Base-by-base conservation (phyloP, 345 rosid genomes). In the Gynandropsis gynandra region DNA sequence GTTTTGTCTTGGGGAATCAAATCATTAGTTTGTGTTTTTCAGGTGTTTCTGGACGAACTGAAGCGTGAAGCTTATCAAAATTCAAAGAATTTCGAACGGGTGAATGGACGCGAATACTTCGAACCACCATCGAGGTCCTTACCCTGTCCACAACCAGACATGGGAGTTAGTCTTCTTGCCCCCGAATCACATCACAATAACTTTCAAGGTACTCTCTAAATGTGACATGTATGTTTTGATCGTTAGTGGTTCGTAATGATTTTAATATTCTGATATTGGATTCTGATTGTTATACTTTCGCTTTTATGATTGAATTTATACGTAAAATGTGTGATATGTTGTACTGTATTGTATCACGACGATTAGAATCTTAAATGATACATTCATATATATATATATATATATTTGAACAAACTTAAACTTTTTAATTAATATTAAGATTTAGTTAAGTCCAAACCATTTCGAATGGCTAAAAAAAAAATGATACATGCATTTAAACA, bases 31-130 rank as follows among this genome's bases (percentile, higher is more conserved):
- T n/a, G n/a, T n/a, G 29, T 24, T 24, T 38, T 6, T 50, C 56
- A 81, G 80, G 59, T 13, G 16, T 1, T 69, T 43, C 67, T 85
- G 1, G 72, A 87, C 50, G 63, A 61, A 11, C 3, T 65, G 3
- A 83, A 71, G 70, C 50, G 13, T 7, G 76, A 58, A 14, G 95
- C 97, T 42, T 78, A 78, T 37, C 35, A 32, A 33, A 75, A 85
- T 16, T 17, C 35, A 16, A 9, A 9, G 7, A 10, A 49, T 27
- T 58, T 82, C 31, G 44, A 43, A 29, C 49, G 1, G 17, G 24
- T 73, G 0, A 61, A 76, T 52, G 39, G 42, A 6, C 57, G 37
- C 9, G 16, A 69, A 10, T 50, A 54, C 27, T 33, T 11, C 3
- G 62, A 55, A 40, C 65, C 64, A 54, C 68, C 73, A 10, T 65